A percentile compares a stretch with the other conserved stretches of the same genome.
These are phyloP conservation scores for Pichia deserticola DNA, from an alignment of 805 yeast species.

Conservation along the genomic window DNA sequence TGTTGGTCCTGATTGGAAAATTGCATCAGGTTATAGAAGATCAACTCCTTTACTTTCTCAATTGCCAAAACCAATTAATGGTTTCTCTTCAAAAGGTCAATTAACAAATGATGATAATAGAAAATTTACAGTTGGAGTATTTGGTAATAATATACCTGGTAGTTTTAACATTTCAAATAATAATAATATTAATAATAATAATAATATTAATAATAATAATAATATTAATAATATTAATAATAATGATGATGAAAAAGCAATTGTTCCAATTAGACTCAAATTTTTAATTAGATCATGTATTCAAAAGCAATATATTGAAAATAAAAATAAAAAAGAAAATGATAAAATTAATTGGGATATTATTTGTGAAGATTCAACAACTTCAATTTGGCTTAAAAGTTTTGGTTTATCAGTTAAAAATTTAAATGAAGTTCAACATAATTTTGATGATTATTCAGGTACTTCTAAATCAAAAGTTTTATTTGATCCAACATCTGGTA, in stretches of 20 bases:
- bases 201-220: background rate
- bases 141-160: conserved; percentile 17
- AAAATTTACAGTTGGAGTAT: conserved; percentile 10
- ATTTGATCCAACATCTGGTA: conserved; percentile 6
- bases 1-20: conserved; percentile 43
- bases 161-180: conserved; percentile 5
- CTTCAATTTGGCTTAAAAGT: conserved; percentile 47
- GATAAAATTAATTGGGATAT: conserved; percentile 41
- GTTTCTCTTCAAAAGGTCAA: conserved; percentile 9
- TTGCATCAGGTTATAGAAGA: conserved; percentile 37
- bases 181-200: conserved; percentile 2
- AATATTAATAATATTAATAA: background rate
- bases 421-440: conserved; percentile 43
- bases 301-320: conserved; percentile 42
- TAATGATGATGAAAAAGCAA: conserved; percentile 25
- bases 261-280: conserved; percentile 46
- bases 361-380: conserved; percentile 53
- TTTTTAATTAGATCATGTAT: conserved; percentile 48
- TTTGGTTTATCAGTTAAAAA: conserved; percentile 46
- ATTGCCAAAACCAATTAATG: conserved; percentile 18
- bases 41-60: conserved; percentile 37
- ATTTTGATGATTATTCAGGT: conserved; percentile 22
- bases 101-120: conserved; percentile 4
- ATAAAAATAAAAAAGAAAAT: conserved; percentile 14
- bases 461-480: background rate